phyloP scores from a whole-genome alignment of 257 asterid genomes.

The Asclepias syriaca region DNA sequence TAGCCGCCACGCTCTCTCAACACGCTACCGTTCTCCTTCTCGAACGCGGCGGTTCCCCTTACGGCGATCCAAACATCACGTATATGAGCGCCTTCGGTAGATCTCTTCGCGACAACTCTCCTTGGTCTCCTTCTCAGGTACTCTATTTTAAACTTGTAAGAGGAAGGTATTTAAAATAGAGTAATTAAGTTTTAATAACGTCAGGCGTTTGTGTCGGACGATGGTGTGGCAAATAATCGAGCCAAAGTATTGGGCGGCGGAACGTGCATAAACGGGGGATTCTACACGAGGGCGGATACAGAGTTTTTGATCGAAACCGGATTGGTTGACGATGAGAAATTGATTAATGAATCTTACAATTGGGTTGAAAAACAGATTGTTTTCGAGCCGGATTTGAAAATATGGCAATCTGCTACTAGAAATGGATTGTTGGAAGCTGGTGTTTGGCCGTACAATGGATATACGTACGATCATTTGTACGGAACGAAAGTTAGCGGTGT shows the following conservation, averaged over 20 bases:
- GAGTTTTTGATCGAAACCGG: not conserved
- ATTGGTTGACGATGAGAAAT: not conserved
- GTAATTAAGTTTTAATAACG: too few species aligned
- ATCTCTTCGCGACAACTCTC: conserved; percentile 38
- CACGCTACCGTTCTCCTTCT: conserved; percentile 45
- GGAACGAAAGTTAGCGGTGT: conserved; percentile 10
- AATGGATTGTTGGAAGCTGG: conserved; percentile 10
- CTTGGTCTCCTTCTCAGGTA: conserved; percentile 36
- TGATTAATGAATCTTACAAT: conserved; percentile 1
- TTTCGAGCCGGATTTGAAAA: not conserved
- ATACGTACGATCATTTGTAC: not conserved
- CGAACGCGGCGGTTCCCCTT: conserved; percentile 63
- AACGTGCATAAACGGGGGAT: not conserved
- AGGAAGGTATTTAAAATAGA: too few species aligned
- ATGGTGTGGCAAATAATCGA: conserved; percentile 16
- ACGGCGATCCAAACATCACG: conserved; percentile 44
- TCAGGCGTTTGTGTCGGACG: conserved; percentile 42
- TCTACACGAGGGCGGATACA: not conserved
- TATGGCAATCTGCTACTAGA: conserved; percentile 13
- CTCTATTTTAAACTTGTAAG: too few species aligned
- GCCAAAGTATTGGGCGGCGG: conserved; percentile 13
- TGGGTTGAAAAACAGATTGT: conserved; percentile 14
- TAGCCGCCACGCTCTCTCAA: conserved; percentile 55
- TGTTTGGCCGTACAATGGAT: conserved; percentile 2
- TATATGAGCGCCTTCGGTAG: conserved; percentile 38